A percentile compares a stretch with the other conserved stretches of the same genome.
Evolutionary conservation across 2,329 filamentous ascomycete species (phyloP).

Genomic region (Pseudogymnoascus sp.): DNA sequence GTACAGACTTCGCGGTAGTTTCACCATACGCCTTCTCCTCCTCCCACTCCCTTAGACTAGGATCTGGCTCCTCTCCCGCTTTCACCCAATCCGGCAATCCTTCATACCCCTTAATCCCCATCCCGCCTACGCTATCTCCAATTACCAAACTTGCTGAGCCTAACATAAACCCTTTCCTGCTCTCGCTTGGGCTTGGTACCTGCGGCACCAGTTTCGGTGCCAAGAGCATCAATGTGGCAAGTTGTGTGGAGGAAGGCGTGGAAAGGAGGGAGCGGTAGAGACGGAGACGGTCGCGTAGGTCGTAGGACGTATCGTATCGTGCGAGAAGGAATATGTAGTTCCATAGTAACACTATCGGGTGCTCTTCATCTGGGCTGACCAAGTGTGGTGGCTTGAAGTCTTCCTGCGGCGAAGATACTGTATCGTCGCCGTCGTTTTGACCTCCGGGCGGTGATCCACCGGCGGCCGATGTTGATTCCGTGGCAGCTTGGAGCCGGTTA

Average conservation of each 20-base stretch:
- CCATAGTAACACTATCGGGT: constrained; percentile 73
- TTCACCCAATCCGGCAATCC: constrained; percentile 77
- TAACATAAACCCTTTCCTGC: constrained; percentile 65
- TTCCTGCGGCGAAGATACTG: constrained; percentile 16
- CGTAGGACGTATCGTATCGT: constrained; percentile 90
- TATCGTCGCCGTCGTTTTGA: constrained; percentile 21
- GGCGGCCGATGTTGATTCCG: constrained; percentile 28
- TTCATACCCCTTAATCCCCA: constrained; percentile 72
- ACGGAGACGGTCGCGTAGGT: constrained; percentile 82
- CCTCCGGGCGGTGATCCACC: constrained; percentile 17
- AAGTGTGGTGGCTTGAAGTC: constrained; percentile 13
- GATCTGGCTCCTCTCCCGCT: constrained; percentile 70
- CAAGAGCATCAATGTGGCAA: constrained; percentile 82
- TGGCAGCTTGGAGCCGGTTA: constrained; percentile 47
- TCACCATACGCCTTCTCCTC: constrained; percentile 31
- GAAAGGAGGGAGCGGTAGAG: constrained; percentile 79
- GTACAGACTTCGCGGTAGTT: constrained; percentile 34
- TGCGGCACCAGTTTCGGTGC: constrained; percentile 93
- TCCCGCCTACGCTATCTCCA: constrained; percentile 63
- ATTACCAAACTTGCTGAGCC: constrained; percentile 82
- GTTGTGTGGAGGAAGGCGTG: constrained; percentile 65
- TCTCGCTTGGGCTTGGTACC: constrained; percentile 80
- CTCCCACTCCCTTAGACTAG: constrained; percentile 58
- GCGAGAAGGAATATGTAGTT: constrained; percentile 76
- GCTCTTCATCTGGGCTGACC: constrained; percentile 32